Evolutionary conservation across 2,329 filamentous ascomycete genomes (phyloP), one percentile per base, ranked within the genome.

Genomic region (Claviceps cyperi): DNA sequence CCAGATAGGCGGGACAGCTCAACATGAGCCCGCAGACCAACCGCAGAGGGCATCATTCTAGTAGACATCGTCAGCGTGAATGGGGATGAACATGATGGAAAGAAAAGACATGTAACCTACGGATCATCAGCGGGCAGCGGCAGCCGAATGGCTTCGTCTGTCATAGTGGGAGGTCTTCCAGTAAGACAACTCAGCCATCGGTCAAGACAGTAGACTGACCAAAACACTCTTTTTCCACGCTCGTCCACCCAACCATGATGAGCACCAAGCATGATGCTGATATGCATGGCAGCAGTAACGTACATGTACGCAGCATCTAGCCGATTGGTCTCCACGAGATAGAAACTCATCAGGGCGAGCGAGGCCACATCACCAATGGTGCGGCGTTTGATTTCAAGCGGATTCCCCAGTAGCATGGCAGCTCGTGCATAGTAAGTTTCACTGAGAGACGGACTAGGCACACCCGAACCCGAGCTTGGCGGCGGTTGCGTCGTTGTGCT

Each of bases 121-220:
- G 60, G 62, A 9, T 59, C 58, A 49, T 70, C 64, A 4, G 56
- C 59, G 1, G 73, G 73, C 4, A 68, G 54, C 2, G 64, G 59
- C 1, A 76, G 57, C 28, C 63, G 65, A 50, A 76, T 71, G 2
- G 70, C 70, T 37, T 75, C 71, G 41, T 75, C 71, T 36, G 64
- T 62, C 13, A 74, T 68, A 2, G 66, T 65, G 0, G 72, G 68
- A 1, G 73, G 71, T 14, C 73, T 66, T 5, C 74, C 73, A 64
- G 74, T 71, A 4, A 75, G 60, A 50, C 70, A 74, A 52, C 72
- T 70, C 41, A 75, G 54, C 60, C 63, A 75, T 44, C 72, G 64
- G 53, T 76, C 72, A 14, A 76, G 58, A n/a, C 72, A 65, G 50
- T 74, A 76, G 2, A 75, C 62, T 0, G 72, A 76, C 73, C 73